Base-by-base conservation (phyloP, 1,284 basidiomycete species). In the Somion occarium region DNA sequence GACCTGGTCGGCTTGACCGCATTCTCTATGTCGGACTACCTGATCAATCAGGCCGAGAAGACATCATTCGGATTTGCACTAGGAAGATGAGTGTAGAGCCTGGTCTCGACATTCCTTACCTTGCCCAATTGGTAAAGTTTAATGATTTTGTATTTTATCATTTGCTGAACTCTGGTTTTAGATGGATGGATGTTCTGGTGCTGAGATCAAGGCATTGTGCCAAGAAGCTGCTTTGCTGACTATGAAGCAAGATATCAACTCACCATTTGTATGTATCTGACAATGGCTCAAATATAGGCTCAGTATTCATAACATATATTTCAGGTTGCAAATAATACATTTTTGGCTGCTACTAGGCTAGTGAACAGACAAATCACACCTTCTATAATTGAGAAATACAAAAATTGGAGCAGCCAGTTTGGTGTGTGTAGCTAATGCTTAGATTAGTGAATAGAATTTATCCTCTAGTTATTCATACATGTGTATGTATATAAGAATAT, bases 21-120 rank as follows among this genome's bases (percentile, higher is more conserved):
- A 91, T 98, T 45, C 70, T 99, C 4, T 99, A 94, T 66, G 93
- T 99, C 44, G 93, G 93, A 0, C 93, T 93, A 5, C 97, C 97
- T 0, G 88, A 97, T 65, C 67, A 79, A 22, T 67, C 71, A 20
- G 92, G 89, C 0, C 75, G 97, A 7, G 78, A 83, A 56, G 92
- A 97, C 50, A 98, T 99, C 54, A 75, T 99, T 51, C 73, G 71
- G 41, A 91, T 98, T 53, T 79, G 87, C 25, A 84, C 87, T 51
- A 71, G 66, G 20, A 81, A 77, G 47, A 99, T 99, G 97, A 82
- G 84, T 9, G 77, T 96, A 0, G 84, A 85, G 48, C 74, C 80
- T 0, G 78, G 75, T 2, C 71, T 96, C 1, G 79, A 96, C 57
- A 58, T 94, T 13, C 69, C 74, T 2, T 75, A 78, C 52, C 79